These are phyloP conservation scores for Candida sp. DNA, from an alignment of 1,139 yeast species.

Conservation along the genomic window DNA sequence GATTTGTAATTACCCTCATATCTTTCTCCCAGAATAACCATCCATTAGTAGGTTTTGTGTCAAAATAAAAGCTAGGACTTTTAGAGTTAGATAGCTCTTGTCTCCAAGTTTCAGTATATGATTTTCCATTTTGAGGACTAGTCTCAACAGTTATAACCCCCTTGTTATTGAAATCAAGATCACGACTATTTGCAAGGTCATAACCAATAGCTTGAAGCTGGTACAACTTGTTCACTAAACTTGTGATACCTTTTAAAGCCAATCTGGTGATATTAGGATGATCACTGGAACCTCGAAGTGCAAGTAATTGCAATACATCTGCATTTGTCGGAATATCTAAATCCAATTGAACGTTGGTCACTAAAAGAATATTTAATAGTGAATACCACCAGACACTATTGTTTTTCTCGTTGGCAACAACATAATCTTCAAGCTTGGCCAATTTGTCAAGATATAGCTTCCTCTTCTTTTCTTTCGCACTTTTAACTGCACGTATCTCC, in stretches of 20 bases:
- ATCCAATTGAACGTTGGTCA: slow-evolving; percentile 54
- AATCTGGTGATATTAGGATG: slow-evolving; percentile 72
- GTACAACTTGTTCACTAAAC: slow-evolving; percentile 50
- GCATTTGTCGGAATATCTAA: slow-evolving; percentile 46
- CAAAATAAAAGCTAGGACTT: slow-evolving; percentile 53
- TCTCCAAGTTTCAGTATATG: slow-evolving; percentile 44
- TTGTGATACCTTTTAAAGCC: slow-evolving; percentile 62
- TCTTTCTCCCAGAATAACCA: slow-evolving; percentile 78
- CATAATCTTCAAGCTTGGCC: slow-evolving; percentile 38
- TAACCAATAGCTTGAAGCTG: slow-evolving; percentile 55
- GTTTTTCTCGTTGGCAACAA: slow-evolving; percentile 32
- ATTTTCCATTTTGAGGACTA: slow-evolving; percentile 19
- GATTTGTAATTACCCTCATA: slow-evolving; percentile 44
- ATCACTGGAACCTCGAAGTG: slow-evolving; percentile 53
- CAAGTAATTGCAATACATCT: slow-evolving; percentile 45
- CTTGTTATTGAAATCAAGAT: slow-evolving; percentile 35
- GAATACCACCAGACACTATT: slow-evolving; percentile 71
- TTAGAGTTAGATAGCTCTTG: slow-evolving; percentile 51
- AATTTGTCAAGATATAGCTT: slow-evolving; percentile 37
- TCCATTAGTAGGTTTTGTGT: slow-evolving; percentile 56
- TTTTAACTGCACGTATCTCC: slow-evolving; percentile 52
- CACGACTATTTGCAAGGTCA: slow-evolving; percentile 43
- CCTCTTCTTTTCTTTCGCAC: slow-evolving; percentile 60
- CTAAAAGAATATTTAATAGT: slow-evolving; percentile 50
- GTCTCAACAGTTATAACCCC: slow-evolving; percentile 44